Evolutionary conservation across 306 rosid genomes (phyloP), one percentile per base, ranked within the genome.

Genomic region (Hippophae rhamnoides): DNA sequence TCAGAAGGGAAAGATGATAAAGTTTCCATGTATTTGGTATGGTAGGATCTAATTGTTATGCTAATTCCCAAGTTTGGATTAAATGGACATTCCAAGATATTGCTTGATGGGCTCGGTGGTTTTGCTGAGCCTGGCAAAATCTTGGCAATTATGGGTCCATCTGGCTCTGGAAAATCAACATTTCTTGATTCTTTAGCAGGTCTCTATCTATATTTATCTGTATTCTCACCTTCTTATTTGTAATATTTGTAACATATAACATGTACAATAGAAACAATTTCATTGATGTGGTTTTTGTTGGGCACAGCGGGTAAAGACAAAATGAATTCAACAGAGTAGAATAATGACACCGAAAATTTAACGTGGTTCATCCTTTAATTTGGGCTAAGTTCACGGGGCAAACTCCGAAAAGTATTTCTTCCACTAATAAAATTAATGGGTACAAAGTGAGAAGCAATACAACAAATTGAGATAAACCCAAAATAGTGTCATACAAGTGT

Each of bases 71-170:
- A 85, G 48, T 81, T 76, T 45, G 81, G 94, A 8, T 63, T 69
- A 66, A 94, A 82, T 52, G 86, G 81, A 58, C 84, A 79, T 69
- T 75, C 80, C 5, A 84, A 8, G 57, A 87, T 90, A 47, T 58
- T 90, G 81, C 89, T 90, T 52, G 77, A 81, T 58, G 86, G 90
- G 14, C 79, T 90, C 57, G 74, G 11, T 74, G 96, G 96, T 5
- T 81, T 53, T 85, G 98, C 92, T 67, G 87, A 90, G 58, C 98
- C 95, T 6, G 87, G 85, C 56, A 76, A 78, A 41, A 83, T 87
- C 80, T 81, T 87, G 95, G 98, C 92, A 18, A 81, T 90, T 23
- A 87, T 90, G 96, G 97, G 98, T 64, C 98, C 98, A 23, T 90
- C 96, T 63, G 97, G 97, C 47, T 87, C 96, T 69, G 96, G 97